phyloP scores from a whole-genome alignment of 306 rosid genomes.

The Cucumis cinereus region DNA sequence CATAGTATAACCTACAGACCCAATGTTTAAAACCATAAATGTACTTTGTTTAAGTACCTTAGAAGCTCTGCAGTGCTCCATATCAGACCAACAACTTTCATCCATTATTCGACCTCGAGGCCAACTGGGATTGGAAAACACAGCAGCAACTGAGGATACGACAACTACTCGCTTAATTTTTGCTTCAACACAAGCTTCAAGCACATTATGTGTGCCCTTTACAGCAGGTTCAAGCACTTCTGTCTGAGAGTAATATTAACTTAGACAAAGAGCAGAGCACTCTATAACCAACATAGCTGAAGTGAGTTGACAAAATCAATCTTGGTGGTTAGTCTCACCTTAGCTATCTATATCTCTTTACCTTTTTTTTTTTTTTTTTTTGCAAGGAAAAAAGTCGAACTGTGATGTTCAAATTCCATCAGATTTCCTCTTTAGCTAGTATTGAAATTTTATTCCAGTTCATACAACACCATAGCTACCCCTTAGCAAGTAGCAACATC shows the following conservation, averaged over 20 bases:
- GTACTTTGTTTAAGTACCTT: conserved; percentile 11
- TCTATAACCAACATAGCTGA: neutral
- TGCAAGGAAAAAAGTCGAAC: too few species aligned
- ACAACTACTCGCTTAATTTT: conserved; percentile 27
- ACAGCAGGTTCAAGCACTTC: conserved; percentile 18
- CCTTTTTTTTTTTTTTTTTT: neutral
- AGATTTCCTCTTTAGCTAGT: neutral
- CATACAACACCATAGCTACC: too few species aligned
- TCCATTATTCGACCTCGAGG: conserved; percentile 20
- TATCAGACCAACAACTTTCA: conserved; percentile 36
- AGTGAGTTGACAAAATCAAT: neutral
- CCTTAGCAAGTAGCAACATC: neutral
- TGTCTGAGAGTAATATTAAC: conserved; percentile 2
- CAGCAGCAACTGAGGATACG: conserved; percentile 26
- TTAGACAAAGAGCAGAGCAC: neutral
- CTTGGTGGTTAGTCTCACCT: neutral
- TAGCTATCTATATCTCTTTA: neutral
- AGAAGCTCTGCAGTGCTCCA: conserved; percentile 24
- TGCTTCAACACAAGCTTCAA: conserved; percentile 25
- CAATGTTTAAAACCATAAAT: neutral
- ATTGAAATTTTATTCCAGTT: neutral
- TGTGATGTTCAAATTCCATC: neutral
- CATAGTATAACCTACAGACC: neutral
- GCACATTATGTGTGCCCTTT: conserved; percentile 20
- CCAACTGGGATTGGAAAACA: conserved; percentile 23